Evolutionary conservation across 2,329 filamentous ascomycete species (phyloP).

Genomic region (Graphium sp.): DNA sequence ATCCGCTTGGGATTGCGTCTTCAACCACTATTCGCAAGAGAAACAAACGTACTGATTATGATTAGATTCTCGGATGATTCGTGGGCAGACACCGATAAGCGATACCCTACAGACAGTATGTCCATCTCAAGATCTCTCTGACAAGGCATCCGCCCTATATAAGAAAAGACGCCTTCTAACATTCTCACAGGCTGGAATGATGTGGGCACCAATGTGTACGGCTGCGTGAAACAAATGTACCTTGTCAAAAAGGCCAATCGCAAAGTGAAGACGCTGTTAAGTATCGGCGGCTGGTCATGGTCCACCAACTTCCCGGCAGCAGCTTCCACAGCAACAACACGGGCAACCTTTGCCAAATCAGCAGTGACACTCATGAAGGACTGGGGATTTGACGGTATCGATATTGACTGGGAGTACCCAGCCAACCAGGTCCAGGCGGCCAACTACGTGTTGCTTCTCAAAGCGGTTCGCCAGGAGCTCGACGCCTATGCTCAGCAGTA

Average conservation of each 20-base stretch:
- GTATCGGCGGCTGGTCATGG: conserved; percentile 77
- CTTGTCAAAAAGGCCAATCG: conserved; percentile 63
- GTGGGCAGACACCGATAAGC: conserved; percentile 57
- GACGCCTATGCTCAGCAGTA: conserved; percentile 27
- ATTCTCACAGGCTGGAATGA: conserved; percentile 35
- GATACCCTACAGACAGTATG: no score
- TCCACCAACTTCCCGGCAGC: conserved; percentile 57
- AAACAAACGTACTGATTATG: no score
- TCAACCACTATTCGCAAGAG: no score
- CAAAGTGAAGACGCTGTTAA: conserved; percentile 60
- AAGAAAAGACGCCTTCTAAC: conserved; percentile 6
- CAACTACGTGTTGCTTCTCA: conserved; percentile 26
- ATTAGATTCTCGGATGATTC: conserved; percentile 50
- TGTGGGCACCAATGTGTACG: conserved; percentile 56
- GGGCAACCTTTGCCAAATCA: conserved; percentile 50
- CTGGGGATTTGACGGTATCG: conserved; percentile 42
- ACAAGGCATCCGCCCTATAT: conserved; percentile 7
- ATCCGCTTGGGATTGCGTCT: no score
- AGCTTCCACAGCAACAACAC: conserved; percentile 42
- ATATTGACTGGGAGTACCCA: conserved; percentile 22
- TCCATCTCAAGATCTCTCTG: conserved; percentile 48
- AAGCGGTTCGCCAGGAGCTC: conserved; percentile 25
- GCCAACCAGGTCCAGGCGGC: conserved; percentile 18
- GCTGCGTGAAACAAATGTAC: conserved; percentile 65
- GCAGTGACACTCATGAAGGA: conserved; percentile 57